phyloP scores from a whole-genome alignment of 2,329 filamentous ascomycete genomes.

The Fusarium brachygibbosum region DNA sequence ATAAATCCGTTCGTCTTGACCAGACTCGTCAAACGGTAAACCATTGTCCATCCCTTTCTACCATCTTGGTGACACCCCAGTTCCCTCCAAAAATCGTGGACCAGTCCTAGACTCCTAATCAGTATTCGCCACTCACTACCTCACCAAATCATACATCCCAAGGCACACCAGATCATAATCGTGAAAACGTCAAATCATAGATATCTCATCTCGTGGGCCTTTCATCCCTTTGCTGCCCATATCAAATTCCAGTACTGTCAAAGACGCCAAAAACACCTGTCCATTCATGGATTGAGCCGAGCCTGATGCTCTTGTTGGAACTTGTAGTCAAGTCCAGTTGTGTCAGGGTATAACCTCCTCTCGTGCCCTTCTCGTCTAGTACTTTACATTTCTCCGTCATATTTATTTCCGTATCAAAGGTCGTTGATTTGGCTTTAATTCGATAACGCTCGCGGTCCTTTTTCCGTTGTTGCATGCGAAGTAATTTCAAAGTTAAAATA shows the following conservation, averaged over 20 bases:
- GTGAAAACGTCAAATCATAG: conserved; percentile 37
- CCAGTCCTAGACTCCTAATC: neutral
- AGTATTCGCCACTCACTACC: neutral
- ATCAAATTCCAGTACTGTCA: neutral
- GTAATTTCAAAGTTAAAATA: conserved; percentile 32
- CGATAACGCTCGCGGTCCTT: no score
- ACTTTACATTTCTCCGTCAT: neutral
- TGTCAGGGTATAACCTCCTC: neutral
- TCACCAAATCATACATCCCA: neutral
- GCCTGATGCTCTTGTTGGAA: neutral
- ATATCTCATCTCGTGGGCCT: neutral
- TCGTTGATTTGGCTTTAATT: neutral
- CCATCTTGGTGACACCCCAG: neutral
- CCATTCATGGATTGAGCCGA: neutral
- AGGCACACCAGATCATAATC: conserved; percentile 9
- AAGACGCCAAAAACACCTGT: conserved; percentile 4
- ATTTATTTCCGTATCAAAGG: neutral
- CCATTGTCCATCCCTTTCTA: neutral
- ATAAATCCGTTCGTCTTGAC: neutral
- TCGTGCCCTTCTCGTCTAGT: neutral
- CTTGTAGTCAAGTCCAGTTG: neutral
- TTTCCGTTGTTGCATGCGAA: neutral
- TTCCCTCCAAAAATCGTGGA: neutral
- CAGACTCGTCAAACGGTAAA: neutral
- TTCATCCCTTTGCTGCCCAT: neutral